These are phyloP conservation scores for Suillus subalutaceus DNA, from an alignment of 768 basidiomycete genomes.

Conservation along the genomic window DNA sequence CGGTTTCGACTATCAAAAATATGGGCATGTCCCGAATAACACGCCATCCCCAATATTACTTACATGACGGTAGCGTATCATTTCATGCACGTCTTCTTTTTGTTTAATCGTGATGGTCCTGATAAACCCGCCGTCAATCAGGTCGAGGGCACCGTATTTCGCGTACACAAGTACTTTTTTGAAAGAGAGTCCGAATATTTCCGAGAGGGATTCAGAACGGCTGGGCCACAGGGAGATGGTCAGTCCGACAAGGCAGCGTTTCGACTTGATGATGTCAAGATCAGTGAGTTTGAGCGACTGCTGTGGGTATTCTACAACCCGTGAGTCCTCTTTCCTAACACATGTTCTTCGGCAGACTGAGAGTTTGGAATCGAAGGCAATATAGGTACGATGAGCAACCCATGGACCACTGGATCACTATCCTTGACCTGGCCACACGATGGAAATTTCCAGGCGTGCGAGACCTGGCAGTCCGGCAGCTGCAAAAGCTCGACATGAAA, in stretches of 20 bases:
- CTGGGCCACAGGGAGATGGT: slow-evolving; percentile 3
- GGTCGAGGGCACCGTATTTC: slow-evolving; percentile 40
- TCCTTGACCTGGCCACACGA: slow-evolving; percentile 53
- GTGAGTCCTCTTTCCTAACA: slow-evolving; percentile 33
- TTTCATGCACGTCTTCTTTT: slow-evolving; percentile 3
- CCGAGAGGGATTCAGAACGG: slow-evolving; percentile 20
- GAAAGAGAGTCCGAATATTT: slow-evolving; percentile 40
- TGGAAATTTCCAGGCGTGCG: slow-evolving; percentile 61
- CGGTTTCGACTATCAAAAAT: not conserved
- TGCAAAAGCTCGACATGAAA: slow-evolving; percentile 49
- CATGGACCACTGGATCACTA: slow-evolving; percentile 53
- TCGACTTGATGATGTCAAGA: slow-evolving; percentile 29
- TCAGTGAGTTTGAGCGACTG: slow-evolving; percentile 46
- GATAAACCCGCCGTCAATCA: slow-evolving; percentile 16
- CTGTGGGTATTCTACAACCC: slow-evolving; percentile 62
- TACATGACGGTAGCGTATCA: not conserved
- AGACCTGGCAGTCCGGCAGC: slow-evolving; percentile 54
- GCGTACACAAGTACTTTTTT: slow-evolving; percentile 40
- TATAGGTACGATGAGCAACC: slow-evolving; percentile 58
- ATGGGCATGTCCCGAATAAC: not conserved
- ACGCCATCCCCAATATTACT: slow-evolving; percentile 2
- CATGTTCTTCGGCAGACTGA: not conserved
- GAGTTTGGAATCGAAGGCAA: slow-evolving; percentile 35
- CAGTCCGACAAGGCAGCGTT: slow-evolving; percentile 11
- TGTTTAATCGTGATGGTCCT: not conserved